These are phyloP conservation scores for Xerocomus spinulosus DNA, from an alignment of 768 basidiomycete genomes.

Conservation along the genomic window DNA sequence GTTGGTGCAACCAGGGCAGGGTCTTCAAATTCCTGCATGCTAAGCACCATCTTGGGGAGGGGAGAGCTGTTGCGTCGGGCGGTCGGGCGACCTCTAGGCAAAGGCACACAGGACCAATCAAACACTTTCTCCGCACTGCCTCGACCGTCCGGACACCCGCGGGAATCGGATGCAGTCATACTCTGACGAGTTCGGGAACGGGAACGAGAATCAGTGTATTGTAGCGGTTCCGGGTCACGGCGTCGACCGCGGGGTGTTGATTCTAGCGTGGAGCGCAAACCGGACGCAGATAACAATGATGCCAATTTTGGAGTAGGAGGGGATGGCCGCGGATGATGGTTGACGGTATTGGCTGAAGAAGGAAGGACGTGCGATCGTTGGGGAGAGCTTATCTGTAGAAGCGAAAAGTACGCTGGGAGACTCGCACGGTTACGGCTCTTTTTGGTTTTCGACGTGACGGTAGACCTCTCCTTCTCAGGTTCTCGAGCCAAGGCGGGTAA, in stretches of 20 bases:
- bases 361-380: slow-evolving; percentile 37
- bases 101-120: slow-evolving; percentile 44
- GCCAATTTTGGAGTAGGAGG: slow-evolving; percentile 58
- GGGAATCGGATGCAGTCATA: slow-evolving; percentile 7
- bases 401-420: slow-evolving; percentile 72
- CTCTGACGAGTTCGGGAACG: slow-evolving; percentile 36
- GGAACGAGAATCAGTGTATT: slow-evolving; percentile 36
- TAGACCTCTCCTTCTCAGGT: slow-evolving; percentile 23
- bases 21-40: slow-evolving; percentile 33
- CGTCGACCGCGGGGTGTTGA: slow-evolving; percentile 53
- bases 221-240: slow-evolving; percentile 35
- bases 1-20: slow-evolving; percentile 22
- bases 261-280: slow-evolving; percentile 35
- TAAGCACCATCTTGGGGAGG: slow-evolving; percentile 44
- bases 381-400: slow-evolving; percentile 51
- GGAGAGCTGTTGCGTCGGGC: slow-evolving; percentile 57
- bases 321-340: slow-evolving; percentile 39
- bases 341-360: slow-evolving; percentile 44
- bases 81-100: slow-evolving; percentile 42
- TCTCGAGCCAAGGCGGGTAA: slow-evolving; percentile 27
- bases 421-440: slow-evolving; percentile 63
- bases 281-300: slow-evolving; percentile 30
- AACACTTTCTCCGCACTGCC: slow-evolving; percentile 42
- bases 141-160: slow-evolving; percentile 22
- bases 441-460: slow-evolving; percentile 39